A percentile compares a stretch with the other conserved stretches of the same genome.
Evolutionary conservation across 768 basidiomycete genomes (phyloP).

Genomic region (Podaxis rugospora): DNA sequence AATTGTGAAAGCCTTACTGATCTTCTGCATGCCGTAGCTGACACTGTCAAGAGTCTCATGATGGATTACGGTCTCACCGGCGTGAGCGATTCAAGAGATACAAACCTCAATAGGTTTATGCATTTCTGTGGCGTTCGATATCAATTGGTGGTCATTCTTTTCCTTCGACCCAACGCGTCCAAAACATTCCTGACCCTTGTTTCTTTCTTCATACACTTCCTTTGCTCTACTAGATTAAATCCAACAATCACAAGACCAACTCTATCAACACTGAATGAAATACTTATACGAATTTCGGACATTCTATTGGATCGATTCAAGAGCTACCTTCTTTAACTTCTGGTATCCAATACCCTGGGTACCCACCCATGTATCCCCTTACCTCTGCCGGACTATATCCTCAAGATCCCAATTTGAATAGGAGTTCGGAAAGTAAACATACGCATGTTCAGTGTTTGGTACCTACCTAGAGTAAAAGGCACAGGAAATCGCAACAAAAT

Average conservation of each 20-base stretch:
- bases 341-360: no score
- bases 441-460: no score
- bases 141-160: slow-evolving; percentile 41
- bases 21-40: slow-evolving; percentile 18
- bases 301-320: not conserved
- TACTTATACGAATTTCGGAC: not conserved
- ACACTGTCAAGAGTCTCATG: slow-evolving; percentile 30
- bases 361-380: no score
- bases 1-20: not conserved
- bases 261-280: not conserved
- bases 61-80: slow-evolving; percentile 33
- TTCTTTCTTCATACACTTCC: not conserved
- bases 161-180: not conserved
- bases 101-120: slow-evolving; percentile 54
- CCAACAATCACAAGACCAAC: not conserved
- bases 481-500: not conserved
- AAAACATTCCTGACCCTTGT: not conserved
- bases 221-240: not conserved
- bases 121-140: slow-evolving; percentile 54
- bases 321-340: not conserved
- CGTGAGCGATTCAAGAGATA: slow-evolving; percentile 34
- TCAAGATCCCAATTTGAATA: no score
- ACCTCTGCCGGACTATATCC: no score
- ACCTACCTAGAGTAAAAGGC: not conserved
- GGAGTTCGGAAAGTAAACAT: no score